Evolutionary conservation across 495 filamentous ascomycete species (phyloP), one percentile per base, ranked within the genome.

Genomic region (Niebla homalea): DNA sequence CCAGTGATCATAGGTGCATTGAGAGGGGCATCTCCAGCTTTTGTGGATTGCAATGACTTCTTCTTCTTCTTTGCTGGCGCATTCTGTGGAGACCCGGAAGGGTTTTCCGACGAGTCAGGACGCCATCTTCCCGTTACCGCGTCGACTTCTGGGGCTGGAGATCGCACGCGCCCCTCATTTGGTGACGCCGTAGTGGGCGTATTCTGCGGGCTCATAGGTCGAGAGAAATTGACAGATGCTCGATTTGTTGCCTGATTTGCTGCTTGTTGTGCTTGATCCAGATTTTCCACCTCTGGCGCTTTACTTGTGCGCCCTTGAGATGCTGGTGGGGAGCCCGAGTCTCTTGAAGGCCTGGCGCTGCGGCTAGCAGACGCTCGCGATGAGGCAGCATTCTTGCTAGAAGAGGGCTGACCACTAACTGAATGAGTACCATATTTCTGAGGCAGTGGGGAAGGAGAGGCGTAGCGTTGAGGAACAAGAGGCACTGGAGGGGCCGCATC

Each of bases 141-240:
- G 50, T 38, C 12, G 56, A 48, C n/a, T 57, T 63, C 15, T 22
- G 53, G 36, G 38, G 52, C 12, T 32, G 57, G 69, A 36, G 73
- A 72, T 25, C 56, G 72, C 1, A 66, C 62, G 4, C 70, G 70
- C 18, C 12, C 40, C 4, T 50, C 50, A 22, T 48, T 50, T 20
- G 54, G 32, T 25, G 62, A 62, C 23, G 62, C 59, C 16, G 49
- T 54, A 3, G 69, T 64, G 26, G 63, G 60, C 8, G 69, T 70
- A n/a, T 63, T 56, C 48, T 62, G 62, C 46, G 75, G 67, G 57
- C 74, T 74, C 58, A 78, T 80, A 3, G 88, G 88, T 36, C 88
- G 86, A 6, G 89, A 95, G 58, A 92, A 93, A 64, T 95, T 94
- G 56, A 90, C 71, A 3, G 84, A 88, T 38, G 70, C 77, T 56